Evolutionary conservation across 1,284 basidiomycete species (phyloP), one percentile per base, ranked within the genome.

Genomic region (Apiotrichum veenhuisii): DNA sequence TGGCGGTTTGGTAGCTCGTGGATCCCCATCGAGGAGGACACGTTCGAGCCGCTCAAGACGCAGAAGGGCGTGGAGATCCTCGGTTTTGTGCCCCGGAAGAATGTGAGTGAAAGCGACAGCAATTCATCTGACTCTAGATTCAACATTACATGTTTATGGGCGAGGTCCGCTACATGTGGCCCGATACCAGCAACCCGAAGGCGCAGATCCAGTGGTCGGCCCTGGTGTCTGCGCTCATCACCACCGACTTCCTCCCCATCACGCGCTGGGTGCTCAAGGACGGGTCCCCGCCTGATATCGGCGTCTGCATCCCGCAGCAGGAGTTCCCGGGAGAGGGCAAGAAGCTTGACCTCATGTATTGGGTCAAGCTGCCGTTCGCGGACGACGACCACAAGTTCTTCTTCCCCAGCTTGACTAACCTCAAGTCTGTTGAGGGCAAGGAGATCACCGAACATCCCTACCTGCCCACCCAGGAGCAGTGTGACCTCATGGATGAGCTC

Each of bases 1-100:
- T 97, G 89, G 82, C 89, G 91, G 73, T 96, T 97, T 65, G 95
- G 95, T 7, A 86, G 88, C 4, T 89, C 87, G 3, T 91, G 92
- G 73, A 87, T 87, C 1, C 90, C 91, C 2, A 86, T 87, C 73
- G 87, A 89, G 3, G 88, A 90, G 40, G 80, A 80, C 43, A 88
- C 87, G 50, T 94, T 92, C 64, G 82, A 83, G 41, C 82, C 81
- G 54, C 77, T 92, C 30, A 78, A 81, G 5, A 89, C 91, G 1
- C 82, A 79, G 67, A 87, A 87, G 67, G 91, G 92, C 1, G 87
- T 97, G 38, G 91, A 96, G 57, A 84, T 98, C 43, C 84, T 89
- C 61, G 88, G 87, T 0, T 95, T 97, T 78, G 87, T 94, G 74
- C 82, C 80, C 1, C 73, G 73, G 23, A 80, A 81, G 53, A 83